phyloP scores from a whole-genome alignment of 306 rosid species.

The Vigna trinervia region DNA sequence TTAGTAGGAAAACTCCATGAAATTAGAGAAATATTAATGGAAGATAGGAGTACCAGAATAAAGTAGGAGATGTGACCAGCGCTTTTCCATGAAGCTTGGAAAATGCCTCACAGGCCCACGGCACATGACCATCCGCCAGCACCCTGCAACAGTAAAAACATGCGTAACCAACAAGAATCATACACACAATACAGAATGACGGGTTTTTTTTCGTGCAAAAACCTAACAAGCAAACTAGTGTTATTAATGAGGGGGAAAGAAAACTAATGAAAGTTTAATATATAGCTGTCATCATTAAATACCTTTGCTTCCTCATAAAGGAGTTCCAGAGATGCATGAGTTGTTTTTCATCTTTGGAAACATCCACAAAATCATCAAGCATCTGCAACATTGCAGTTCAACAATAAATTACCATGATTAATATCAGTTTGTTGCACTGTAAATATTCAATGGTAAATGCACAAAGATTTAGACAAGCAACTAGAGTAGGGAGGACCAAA shows the following conservation, averaged over 20 bases:
- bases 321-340: slow-evolving; percentile 99
- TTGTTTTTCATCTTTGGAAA: slow-evolving; percentile 89
- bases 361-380: slow-evolving; percentile 99
- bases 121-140: slow-evolving; percentile 94
- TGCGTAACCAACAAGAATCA: slow-evolving; percentile 34
- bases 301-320: slow-evolving; percentile 96
- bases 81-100: slow-evolving; percentile 81
- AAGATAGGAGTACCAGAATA: slow-evolving; percentile 70
- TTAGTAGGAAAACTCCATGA: slow-evolving; percentile 15
- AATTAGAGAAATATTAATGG: slow-evolving; percentile 23
- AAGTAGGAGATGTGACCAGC: slow-evolving; percentile 69
- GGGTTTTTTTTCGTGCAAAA: slow-evolving; percentile 32
- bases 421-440: slow-evolving; percentile 13
- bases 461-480: slow-evolving; percentile 24
- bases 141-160: slow-evolving; percentile 65
- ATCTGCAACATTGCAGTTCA: slow-evolving; percentile 66
- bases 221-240: slow-evolving; percentile 23
- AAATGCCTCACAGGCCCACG: slow-evolving; percentile 99
- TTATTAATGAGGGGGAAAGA: slow-evolving; percentile 7
- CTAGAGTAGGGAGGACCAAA: slow-evolving; percentile 22
- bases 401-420: slow-evolving; percentile 36
- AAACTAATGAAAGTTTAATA: slow-evolving; percentile 37
- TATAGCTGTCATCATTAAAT: slow-evolving; percentile 32
- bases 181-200: slow-evolving; percentile 13
- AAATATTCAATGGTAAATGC: slow-evolving; percentile 28